These are phyloP conservation scores for Fusarium albosuccineum DNA, from an alignment of 2,329 filamentous ascomycete genomes.

Conservation along the genomic window DNA sequence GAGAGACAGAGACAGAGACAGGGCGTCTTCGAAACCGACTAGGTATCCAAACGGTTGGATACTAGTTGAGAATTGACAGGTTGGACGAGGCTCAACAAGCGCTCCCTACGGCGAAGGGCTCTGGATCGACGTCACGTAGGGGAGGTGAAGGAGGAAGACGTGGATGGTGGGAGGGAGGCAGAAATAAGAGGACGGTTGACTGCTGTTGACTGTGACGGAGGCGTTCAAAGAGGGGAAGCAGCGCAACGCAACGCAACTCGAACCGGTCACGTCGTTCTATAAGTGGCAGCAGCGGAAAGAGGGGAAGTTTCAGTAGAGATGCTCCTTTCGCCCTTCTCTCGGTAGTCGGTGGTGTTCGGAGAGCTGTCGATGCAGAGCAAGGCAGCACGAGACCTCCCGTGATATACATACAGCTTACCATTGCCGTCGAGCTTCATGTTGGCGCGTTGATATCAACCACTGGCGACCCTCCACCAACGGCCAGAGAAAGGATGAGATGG, in stretches of 20 bases:
- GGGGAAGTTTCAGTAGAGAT: slow-evolving; percentile 15
- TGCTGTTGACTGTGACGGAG: not conserved
- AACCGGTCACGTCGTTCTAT: too few relatives aligned
- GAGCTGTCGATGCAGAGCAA: slow-evolving; percentile 13
- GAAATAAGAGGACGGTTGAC: slow-evolving; percentile 26
- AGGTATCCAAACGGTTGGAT: not conserved
- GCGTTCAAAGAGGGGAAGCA: not conserved
- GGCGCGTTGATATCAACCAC: slow-evolving; percentile 44
- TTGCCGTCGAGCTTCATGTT: slow-evolving; percentile 18
- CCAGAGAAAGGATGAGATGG: slow-evolving; percentile 30
- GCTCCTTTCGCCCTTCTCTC: slow-evolving; percentile 21
- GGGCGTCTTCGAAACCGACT: not conserved
- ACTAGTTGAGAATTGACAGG: slow-evolving; percentile 13
- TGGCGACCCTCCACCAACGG: slow-evolving; percentile 49
- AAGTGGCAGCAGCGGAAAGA: slow-evolving; percentile 1
- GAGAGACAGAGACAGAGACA: slow-evolving; percentile 16
- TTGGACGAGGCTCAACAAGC: slow-evolving; percentile 17
- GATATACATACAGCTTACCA: slow-evolving; percentile 43
- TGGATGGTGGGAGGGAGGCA: slow-evolving; percentile 34
- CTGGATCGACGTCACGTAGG: slow-evolving; percentile 35
- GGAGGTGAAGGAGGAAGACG: slow-evolving; percentile 22
- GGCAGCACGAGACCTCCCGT: slow-evolving; percentile 40
- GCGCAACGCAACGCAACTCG: too few relatives aligned
- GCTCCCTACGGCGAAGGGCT: slow-evolving; percentile 18
- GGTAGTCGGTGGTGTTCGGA: slow-evolving; percentile 3